Evolutionary conservation across 768 basidiomycete species (phyloP).

Genomic region (Trametes sanguinea): DNA sequence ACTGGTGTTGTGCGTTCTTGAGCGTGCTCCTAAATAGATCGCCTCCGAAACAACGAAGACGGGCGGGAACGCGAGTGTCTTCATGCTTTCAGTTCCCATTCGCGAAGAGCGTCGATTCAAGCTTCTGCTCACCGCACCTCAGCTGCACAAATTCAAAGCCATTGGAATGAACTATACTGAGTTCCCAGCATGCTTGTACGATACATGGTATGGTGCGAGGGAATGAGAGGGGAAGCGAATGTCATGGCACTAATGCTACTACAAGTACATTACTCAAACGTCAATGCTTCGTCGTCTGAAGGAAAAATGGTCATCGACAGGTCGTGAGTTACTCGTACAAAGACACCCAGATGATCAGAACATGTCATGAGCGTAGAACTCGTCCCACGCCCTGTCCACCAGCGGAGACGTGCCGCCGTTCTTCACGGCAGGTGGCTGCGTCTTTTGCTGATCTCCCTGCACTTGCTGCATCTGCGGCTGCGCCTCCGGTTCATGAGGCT

Average conservation of each 20-base stretch:
- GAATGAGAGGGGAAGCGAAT: neutral
- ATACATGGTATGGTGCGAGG: neutral
- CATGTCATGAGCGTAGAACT: slow-evolving; percentile 9
- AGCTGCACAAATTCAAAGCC: too few species aligned
- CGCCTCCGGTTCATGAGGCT: neutral
- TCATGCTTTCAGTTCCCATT: too few species aligned
- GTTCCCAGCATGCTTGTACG: neutral
- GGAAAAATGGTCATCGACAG: neutral
- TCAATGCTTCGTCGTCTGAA: too few species aligned
- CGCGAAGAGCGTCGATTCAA: too few species aligned
- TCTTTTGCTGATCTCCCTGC: neutral
- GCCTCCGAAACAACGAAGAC: too few species aligned
- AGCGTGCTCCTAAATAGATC: too few species aligned
- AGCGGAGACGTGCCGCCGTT: neutral
- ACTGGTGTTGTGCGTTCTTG: too few species aligned
- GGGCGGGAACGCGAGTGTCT: too few species aligned
- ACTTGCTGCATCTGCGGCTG: neutral
- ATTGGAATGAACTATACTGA: too few species aligned
- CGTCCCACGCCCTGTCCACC: slow-evolving; percentile 7
- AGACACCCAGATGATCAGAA: neutral
- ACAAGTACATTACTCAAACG: too few species aligned
- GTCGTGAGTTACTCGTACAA: neutral
- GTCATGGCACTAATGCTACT: neutral
- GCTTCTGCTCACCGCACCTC: too few species aligned
- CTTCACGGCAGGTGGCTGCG: neutral